A percentile compares a stretch with the other conserved stretches of the same genome.
phyloP scores from a whole-genome alignment of 208 protist species.

The Wallacemonas sp. region DNA sequence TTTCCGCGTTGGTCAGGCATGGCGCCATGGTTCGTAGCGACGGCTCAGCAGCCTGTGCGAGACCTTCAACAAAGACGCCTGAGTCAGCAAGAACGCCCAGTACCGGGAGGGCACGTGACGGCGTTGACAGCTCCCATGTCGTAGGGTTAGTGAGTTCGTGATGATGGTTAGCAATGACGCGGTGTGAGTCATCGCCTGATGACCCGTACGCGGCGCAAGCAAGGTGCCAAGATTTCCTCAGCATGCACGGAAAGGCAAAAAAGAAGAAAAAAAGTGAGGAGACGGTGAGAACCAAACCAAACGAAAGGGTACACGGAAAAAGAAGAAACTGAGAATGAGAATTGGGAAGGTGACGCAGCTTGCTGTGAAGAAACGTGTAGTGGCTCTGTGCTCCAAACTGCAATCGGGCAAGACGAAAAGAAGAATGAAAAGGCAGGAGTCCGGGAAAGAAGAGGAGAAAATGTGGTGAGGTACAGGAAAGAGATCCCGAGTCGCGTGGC shows the following conservation, averaged over 20 bases:
- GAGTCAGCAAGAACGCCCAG: slow-evolving; percentile 54
- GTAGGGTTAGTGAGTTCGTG: slow-evolving; percentile 7
- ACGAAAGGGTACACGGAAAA: too few species aligned
- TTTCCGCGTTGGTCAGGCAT: slow-evolving; percentile 63
- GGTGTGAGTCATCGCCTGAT: neutral
- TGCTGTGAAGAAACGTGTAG: neutral
- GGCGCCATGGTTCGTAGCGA: slow-evolving; percentile 50
- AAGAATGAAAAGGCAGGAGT: neutral
- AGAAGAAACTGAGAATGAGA: too few species aligned
- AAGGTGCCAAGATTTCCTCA: neutral
- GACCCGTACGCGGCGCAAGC: neutral
- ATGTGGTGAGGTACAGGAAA: too few species aligned
- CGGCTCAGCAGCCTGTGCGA: slow-evolving; percentile 40
- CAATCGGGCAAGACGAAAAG: neutral
- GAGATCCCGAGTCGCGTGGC: too few species aligned
- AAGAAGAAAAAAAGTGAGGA: neutral
- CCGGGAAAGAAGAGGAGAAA: neutral
- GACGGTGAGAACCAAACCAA: neutral
- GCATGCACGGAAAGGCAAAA: neutral
- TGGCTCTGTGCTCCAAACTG: neutral
- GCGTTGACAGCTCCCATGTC: slow-evolving; percentile 62
- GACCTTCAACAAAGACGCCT: slow-evolving; percentile 48
- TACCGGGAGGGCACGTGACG: slow-evolving; percentile 57
- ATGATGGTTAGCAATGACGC: neutral
- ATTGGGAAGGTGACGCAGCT: neutral